These are phyloP conservation scores for Xylaria sp. DNA, from an alignment of 2,329 filamentous ascomycete genomes.

Conservation along the genomic window DNA sequence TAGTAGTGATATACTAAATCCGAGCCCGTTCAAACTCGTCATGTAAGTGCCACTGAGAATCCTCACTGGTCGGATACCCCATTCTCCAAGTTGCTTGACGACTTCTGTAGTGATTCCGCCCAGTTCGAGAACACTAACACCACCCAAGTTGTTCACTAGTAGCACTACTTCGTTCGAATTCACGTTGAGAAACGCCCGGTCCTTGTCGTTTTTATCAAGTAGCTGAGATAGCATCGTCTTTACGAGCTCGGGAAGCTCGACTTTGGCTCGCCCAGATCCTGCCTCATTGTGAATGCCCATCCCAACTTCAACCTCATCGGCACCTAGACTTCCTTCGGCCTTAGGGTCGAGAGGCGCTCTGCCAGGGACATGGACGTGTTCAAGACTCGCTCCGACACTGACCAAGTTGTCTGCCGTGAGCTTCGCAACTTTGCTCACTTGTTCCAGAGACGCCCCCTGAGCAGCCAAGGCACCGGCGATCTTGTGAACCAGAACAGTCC, in stretches of 20 bases:
- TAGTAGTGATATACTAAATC: conserved; percentile 77
- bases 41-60: conserved; percentile 78
- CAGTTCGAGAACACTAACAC: conserved; percentile 76
- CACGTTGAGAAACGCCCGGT: conserved; percentile 75
- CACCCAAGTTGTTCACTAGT: conserved; percentile 79
- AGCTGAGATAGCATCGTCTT: conserved; percentile 75
- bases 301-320: conserved; percentile 70
- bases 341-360: conserved; percentile 62
- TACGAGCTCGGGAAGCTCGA: conserved; percentile 65
- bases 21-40: conserved; percentile 80
- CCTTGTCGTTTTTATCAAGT: conserved; percentile 71
- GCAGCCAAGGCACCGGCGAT: conserved; percentile 86
- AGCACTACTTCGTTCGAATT: conserved; percentile 72
- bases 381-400: conserved; percentile 84
- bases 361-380: conserved; percentile 94
- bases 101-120: conserved; percentile 77
- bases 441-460: conserved; percentile 70
- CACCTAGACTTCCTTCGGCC: conserved; percentile 65
- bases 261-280: conserved; percentile 62
- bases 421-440: conserved; percentile 78
- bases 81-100: conserved; percentile 67
- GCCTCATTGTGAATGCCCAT: conserved; percentile 84
- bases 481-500: conserved; percentile 91
- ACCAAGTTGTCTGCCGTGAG: conserved; percentile 80
- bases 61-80: conserved; percentile 70